phyloP scores from a whole-genome alignment of 345 rosid genomes.

The Kandelia obovata region DNA sequence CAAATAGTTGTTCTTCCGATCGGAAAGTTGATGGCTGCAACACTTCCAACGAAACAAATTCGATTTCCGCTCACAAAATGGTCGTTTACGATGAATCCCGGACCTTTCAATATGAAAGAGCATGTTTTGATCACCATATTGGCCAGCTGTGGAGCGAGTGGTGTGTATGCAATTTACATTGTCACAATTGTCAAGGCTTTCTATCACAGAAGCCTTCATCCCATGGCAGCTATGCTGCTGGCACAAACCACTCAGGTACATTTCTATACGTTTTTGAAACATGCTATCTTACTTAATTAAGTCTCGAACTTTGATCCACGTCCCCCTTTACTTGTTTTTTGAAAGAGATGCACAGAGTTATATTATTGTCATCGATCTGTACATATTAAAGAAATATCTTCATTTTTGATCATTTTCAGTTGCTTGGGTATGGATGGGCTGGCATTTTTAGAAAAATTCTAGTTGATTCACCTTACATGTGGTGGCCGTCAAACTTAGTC shows the following conservation, averaged over 20 bases:
- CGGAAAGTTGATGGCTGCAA: conserved; percentile 44
- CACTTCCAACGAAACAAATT: conserved; percentile 22
- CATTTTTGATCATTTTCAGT: conserved; percentile 29
- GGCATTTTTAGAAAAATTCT: conserved; percentile 65
- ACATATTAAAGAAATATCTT: not conserved
- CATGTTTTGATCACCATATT: conserved; percentile 47
- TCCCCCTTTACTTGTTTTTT: no score
- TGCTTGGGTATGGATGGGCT: conserved; percentile 90
- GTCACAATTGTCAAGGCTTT: conserved; percentile 40
- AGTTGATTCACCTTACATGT: conserved; percentile 82
- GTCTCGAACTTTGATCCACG: not conserved
- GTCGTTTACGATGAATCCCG: conserved; percentile 51
- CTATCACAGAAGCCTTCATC: conserved; percentile 26
- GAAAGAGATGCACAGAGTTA: no score
- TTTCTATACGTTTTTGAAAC: not conserved
- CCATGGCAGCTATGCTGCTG: conserved; percentile 43
- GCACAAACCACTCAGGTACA: conserved; percentile 71
- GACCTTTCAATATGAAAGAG: conserved; percentile 49
- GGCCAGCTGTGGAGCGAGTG: conserved; percentile 31
- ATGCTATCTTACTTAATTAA: no score
- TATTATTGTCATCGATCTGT: no score
- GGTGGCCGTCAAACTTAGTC: conserved; percentile 89
- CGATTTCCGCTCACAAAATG: conserved; percentile 35
- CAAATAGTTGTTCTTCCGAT: conserved; percentile 44
- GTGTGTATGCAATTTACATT: conserved; percentile 26